These are phyloP conservation scores for Colletotrichum sp. DNA, from an alignment of 2,329 filamentous ascomycete species.

Conservation along the genomic window DNA sequence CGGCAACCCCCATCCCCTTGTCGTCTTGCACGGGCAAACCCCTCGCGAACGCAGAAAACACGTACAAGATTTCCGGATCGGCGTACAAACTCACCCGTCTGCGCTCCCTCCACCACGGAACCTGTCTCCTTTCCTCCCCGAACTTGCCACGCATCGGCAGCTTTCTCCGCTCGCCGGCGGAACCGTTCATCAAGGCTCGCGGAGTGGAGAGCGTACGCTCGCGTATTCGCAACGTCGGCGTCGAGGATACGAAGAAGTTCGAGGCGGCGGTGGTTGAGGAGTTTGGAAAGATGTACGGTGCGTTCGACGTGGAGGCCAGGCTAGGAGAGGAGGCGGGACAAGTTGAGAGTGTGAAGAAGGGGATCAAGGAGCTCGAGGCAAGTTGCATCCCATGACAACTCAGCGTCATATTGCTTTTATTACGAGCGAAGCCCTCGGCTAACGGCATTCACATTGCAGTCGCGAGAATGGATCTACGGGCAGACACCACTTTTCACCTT, in stretches of 20 bases:
- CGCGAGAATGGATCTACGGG: conserved; percentile 76
- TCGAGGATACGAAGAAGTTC: conserved; percentile 47
- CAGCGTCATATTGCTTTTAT: background rate
- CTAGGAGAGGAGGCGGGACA: conserved; percentile 54
- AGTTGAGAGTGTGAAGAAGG: conserved; percentile 60
- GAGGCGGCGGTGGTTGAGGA: conserved; percentile 63
- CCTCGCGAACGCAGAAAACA: conserved; percentile 24
- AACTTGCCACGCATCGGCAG: conserved; percentile 73
- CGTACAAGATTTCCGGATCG: conserved; percentile 87
- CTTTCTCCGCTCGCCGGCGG: conserved; percentile 80
- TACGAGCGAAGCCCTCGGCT: rapidly evolving
- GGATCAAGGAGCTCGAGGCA: conserved; percentile 67
- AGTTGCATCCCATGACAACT: conserved; percentile 32
- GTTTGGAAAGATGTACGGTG: conserved; percentile 72
- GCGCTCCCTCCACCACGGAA: conserved; percentile 90
- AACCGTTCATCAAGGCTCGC: conserved; percentile 75
- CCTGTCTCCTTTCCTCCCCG: conserved; percentile 79
- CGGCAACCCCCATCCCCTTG: background rate
- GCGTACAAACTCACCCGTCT: conserved; percentile 90
- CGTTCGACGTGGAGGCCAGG: conserved; percentile 33
- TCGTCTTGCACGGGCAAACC: background rate
- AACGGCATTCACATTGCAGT: conserved; percentile 40
- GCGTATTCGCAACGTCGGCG: conserved; percentile 77
- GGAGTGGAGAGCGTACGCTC: conserved; percentile 94
- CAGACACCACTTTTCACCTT: conserved; percentile 88